Percentiles rank a stretch among this genome's conserved stretches.
These are phyloP conservation scores for Yarrowia sp. DNA, from an alignment of 805 yeast species.

Conservation along the genomic window DNA sequence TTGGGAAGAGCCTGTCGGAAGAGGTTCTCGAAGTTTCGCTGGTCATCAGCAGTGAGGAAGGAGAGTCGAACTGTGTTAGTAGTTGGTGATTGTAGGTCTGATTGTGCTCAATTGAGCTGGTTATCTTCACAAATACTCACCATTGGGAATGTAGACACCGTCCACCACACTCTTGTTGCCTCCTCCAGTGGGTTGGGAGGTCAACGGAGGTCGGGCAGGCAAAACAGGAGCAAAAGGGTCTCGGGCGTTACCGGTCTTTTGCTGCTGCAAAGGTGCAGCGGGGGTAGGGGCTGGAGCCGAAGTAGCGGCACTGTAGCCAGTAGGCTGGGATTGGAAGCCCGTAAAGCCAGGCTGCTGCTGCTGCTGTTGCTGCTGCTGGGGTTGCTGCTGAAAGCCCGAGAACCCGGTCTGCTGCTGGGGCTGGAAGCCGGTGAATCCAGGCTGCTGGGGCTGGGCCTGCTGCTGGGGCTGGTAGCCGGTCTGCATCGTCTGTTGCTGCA, in stretches of 20 bases:
- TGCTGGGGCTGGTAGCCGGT: conserved; percentile 13
- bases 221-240: conserved; percentile 36
- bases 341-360: conserved; percentile 1
- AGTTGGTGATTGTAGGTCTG: not conserved
- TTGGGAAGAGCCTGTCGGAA: conserved; percentile 74
- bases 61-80: conserved; percentile 63
- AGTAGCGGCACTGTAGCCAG: conserved; percentile 46
- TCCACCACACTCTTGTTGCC: conserved; percentile 27
- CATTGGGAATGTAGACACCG: conserved; percentile 36
- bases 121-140: conserved; percentile 4
- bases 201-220: conserved; percentile 40
- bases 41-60: conserved; percentile 85
- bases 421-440: conserved; percentile 24
- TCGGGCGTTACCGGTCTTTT: conserved; percentile 32
- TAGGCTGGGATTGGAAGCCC: conserved; percentile 42
- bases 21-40: conserved; percentile 81
- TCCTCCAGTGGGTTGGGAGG: conserved; percentile 43
- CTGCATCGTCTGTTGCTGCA: conserved; percentile 34
- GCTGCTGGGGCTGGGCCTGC: conserved; percentile 14
- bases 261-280: conserved; percentile 35
- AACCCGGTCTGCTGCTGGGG: conserved; percentile 31
- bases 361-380: conserved; percentile 9
- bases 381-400: conserved; percentile 41
- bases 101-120: too few species aligned
- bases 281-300: conserved; percentile 9